Base-by-base conservation (phyloP, 1,284 basidiomycete species). In the Anthracocystis walkeri region DNA sequence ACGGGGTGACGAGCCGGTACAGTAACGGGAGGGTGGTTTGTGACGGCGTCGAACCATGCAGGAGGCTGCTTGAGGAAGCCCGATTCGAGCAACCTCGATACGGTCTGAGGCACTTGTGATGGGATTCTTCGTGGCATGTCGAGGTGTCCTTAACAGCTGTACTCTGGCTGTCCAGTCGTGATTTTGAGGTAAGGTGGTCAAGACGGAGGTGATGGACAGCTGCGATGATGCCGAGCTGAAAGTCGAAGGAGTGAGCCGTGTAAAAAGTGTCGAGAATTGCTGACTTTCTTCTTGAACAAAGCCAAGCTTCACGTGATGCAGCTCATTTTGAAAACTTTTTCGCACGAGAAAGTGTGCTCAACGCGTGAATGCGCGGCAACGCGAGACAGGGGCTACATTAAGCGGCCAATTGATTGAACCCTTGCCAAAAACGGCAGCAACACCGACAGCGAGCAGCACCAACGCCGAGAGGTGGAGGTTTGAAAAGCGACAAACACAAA, bases 21-120 rank as follows among this genome's bases (percentile, higher is more conserved):
- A 38, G 92, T 90, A 44, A 93, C 89, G 12, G 96, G 95, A 7
- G 95, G 95, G 86, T 95, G 90, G 69, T 92, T 89, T 46, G 94
- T 89, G 51, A 95, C 92, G 21, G 95, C 91, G 71, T 91, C 88
- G 85, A 91, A 95, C 93, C 95, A 96, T 58, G 89, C 89, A 50
- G 96, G 95, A 77, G 91, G 90, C 23, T 88, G 84, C 77, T 89
- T 88, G 66, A 95, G 86, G 80, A 90, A 90, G 56, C 90, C 88
- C 51, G 90, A 90, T 55, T 90, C 90, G 84, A 95, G 88, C 57
- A 97, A 89, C 63, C 95, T 92, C 49, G 92, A 91, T 54, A 93
- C 91, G 68, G 93, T 91, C 85, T 93, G 90, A 86, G 95, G 93
- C 18, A 97, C 94, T 86, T 96, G 93, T 62, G 89, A 90, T 35